Evolutionary conservation across 805 yeast genomes (phyloP).

Genomic region (Lipomyces chichibuensis): DNA sequence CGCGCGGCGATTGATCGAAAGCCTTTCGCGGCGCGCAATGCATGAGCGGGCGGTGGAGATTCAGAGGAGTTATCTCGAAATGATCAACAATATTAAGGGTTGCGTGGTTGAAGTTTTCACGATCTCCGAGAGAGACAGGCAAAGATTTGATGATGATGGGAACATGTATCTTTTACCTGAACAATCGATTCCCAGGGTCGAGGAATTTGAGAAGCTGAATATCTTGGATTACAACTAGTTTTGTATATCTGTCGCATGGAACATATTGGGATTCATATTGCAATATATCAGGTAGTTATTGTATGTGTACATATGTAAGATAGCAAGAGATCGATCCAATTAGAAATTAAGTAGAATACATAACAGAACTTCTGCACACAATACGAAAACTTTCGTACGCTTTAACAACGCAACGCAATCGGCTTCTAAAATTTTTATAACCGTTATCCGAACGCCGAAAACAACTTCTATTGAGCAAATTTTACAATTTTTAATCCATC

Average conservation of each 20-base stretch:
- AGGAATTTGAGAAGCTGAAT: slow-evolving; percentile 22
- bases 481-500: background rate
- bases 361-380: background rate
- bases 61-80: slow-evolving; percentile 65
- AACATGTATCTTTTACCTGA: slow-evolving; percentile 57
- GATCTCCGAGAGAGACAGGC: slow-evolving; percentile 83
- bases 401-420: background rate
- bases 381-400: background rate
- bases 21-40: slow-evolving; percentile 69
- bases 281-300: background rate
- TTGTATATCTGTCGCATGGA: background rate
- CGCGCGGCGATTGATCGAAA: slow-evolving; percentile 72
- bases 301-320: background rate
- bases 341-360: background rate
- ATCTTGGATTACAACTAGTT: slow-evolving; percentile 26
- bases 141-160: slow-evolving; percentile 87
- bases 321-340: background rate
- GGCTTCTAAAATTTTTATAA: background rate
- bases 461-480: background rate
- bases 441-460: background rate
- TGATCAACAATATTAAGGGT: slow-evolving; percentile 59
- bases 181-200: slow-evolving; percentile 22
- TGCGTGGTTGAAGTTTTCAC: slow-evolving; percentile 74
- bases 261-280: background rate
- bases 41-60: slow-evolving; percentile 80